Evolutionary conservation across 108 stramenopile species (phyloP).

Genomic region (Cyclotella sp.): DNA sequence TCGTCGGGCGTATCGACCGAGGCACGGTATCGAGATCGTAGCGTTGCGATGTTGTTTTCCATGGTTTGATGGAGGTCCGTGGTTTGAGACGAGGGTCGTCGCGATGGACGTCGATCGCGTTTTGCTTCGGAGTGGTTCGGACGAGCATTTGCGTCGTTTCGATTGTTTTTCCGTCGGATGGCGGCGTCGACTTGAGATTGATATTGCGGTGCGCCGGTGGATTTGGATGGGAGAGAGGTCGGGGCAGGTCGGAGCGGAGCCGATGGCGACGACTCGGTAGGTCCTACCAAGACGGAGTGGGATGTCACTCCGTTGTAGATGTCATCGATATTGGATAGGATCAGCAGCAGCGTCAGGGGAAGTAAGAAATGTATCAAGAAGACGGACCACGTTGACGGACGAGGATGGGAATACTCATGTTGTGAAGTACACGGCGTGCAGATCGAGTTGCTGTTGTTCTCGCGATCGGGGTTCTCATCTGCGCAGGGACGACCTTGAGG

Average conservation of each 20-base stretch:
- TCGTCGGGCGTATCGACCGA: constrained; percentile 21
- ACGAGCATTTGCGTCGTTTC: neutral
- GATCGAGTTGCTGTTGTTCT: no score
- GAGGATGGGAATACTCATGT: neutral
- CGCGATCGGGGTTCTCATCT: no score
- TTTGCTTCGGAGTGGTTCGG: neutral
- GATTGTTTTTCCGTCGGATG: neutral
- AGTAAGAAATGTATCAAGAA: constrained; percentile 50
- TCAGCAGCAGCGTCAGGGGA: constrained; percentile 30
- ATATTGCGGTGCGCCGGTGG: no score
- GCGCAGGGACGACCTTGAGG: no score
- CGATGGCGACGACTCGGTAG: neutral
- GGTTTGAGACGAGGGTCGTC: constrained; percentile 14
- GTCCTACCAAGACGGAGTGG: constrained; percentile 1
- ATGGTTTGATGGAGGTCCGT: constrained; percentile 37
- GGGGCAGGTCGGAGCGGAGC: neutral
- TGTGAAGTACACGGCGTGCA: neutral
- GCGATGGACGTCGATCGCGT: constrained; percentile 1
- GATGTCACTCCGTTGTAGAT: constrained; percentile 18
- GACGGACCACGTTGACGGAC: constrained; percentile 39
- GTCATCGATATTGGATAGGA: constrained; percentile 39
- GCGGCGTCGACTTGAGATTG: neutral
- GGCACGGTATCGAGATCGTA: constrained; percentile 26
- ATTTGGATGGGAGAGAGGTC: neutral
- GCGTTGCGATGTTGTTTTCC: constrained; percentile 35